Conservation (phyloP, 306 rosid genomes). For the Gleditsia sinensis region DNA sequence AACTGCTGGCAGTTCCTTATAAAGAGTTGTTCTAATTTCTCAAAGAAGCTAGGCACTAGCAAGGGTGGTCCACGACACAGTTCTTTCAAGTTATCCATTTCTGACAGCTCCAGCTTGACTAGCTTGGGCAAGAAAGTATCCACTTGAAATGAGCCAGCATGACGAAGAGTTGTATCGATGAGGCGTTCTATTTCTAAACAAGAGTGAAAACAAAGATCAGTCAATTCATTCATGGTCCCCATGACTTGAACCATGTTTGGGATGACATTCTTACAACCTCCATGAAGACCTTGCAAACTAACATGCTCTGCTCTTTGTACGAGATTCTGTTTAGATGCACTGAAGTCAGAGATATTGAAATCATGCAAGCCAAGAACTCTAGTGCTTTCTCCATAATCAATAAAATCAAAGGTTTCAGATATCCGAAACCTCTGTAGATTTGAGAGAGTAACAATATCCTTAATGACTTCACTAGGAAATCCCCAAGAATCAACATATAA, state of each 20-base stretch:
- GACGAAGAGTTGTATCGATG: slow-evolving; percentile 3
- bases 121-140: background rate
- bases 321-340: slow-evolving; percentile 6
- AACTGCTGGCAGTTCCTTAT: background rate
- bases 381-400: background rate
- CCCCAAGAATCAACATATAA: slow-evolving; percentile 19
- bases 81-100: slow-evolving; percentile 6
- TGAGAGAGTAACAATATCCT: slow-evolving; percentile 1
- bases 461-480: background rate
- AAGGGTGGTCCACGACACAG: slow-evolving; percentile 11
- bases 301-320: slow-evolving; percentile 16
- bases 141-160: background rate
- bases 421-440: slow-evolving; percentile 28
- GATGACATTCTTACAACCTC: slow-evolving; percentile 24
- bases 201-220: background rate
- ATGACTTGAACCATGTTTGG: slow-evolving; percentile 5
- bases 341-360: background rate
- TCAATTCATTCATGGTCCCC: slow-evolving; percentile 24
- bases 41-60: background rate
- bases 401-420: background rate
- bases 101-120: background rate
- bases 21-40: slow-evolving; percentile 21
- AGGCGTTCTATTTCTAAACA: slow-evolving; percentile 18
- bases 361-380: background rate
- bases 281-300: background rate